Evolutionary conservation across 192 early-diverging fungal genomes (phyloP).

Genomic region (Entomortierella chlamydospora): DNA sequence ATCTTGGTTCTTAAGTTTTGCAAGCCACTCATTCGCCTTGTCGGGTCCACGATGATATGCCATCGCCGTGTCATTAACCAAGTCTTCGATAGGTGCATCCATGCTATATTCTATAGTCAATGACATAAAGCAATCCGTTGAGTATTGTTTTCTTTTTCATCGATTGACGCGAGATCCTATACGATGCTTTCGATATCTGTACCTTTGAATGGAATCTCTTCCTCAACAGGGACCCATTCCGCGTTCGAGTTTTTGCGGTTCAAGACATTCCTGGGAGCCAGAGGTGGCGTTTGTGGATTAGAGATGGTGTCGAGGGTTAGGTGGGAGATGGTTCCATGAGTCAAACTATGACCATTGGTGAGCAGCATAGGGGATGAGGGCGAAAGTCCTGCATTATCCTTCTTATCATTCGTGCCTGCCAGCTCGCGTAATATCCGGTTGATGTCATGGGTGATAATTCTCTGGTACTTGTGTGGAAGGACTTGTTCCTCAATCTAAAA

Average conservation of each 20-base stretch:
- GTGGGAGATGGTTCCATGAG: constrained; percentile 16
- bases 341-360: constrained; percentile 3
- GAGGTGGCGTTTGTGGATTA: neutral
- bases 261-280: constrained; percentile 6
- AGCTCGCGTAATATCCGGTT: constrained; percentile 85
- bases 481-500: constrained; percentile 83
- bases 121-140: too few relatives aligned
- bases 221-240: constrained; percentile 23
- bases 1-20: constrained; percentile 76
- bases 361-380: constrained; percentile 46
- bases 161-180: too few relatives aligned
- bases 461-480: constrained; percentile 75
- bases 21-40: constrained; percentile 79
- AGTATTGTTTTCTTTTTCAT: too few relatives aligned
- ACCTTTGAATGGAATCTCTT: constrained; percentile 50
- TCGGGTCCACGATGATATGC: constrained; percentile 74
- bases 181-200: neutral
- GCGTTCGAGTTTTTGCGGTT: constrained; percentile 31
- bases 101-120: constrained; percentile 60
- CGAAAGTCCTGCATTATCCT: constrained; percentile 67
- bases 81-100: constrained; percentile 73
- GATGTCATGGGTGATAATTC: constrained; percentile 84
- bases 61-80: constrained; percentile 76
- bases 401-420: constrained; percentile 67
- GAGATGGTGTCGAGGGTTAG: constrained; percentile 26